Evolutionary conservation across 257 asterid species (phyloP).

Genomic region (Petunia axillaris): DNA sequence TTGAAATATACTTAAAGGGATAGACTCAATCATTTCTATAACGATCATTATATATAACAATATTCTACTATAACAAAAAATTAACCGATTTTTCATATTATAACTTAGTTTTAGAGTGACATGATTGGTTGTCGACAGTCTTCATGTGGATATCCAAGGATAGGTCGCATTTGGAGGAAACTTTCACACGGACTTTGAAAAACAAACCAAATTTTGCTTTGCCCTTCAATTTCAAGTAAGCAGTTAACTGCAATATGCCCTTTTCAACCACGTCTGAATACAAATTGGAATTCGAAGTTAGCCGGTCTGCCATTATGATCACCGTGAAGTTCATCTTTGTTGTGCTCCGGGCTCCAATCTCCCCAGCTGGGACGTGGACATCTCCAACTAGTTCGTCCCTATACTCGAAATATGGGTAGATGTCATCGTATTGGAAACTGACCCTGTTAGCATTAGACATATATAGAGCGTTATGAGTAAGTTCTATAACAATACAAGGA

Average conservation of each 20-base stretch:
- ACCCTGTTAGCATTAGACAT: neutral
- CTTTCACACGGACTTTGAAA: neutral
- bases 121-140: neutral
- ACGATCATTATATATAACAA: too few species aligned
- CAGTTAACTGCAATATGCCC: neutral
- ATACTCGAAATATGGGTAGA: neutral
- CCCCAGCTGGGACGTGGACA: neutral
- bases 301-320: neutral
- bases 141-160: neutral
- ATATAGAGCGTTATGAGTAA: neutral
- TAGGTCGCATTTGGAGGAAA: neutral
- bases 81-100: neutral
- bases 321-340: neutral
- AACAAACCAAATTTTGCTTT: conserved; percentile 2
- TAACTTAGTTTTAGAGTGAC: conserved; percentile 14
- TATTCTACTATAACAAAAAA: too few species aligned
- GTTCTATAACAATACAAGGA: too few species aligned
- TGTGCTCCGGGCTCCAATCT: neutral
- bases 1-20: too few species aligned
- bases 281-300: neutral
- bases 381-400: neutral
- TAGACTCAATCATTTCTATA: too few species aligned
- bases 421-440: neutral
- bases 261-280: conserved; percentile 15
- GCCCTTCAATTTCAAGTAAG: neutral